Conservation (phyloP, 768 basidiomycete species). For the Tephrocybe sp. region DNA sequence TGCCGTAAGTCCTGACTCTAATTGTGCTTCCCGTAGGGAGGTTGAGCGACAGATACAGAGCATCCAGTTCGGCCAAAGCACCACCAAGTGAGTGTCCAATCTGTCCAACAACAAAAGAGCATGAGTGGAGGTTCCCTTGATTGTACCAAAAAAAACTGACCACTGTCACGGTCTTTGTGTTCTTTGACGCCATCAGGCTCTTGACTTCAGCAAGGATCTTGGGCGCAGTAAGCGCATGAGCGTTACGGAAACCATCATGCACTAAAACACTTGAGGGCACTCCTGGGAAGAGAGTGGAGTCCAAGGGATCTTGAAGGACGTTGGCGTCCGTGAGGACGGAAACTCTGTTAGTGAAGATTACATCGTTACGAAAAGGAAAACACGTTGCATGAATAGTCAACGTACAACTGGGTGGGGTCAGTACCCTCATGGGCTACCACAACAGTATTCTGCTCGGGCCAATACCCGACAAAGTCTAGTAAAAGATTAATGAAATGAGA, state of each 20-base stretch:
- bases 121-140: background rate
- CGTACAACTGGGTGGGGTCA: constrained; percentile 43
- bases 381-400: background rate
- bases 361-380: no score
- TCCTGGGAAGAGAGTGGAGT: constrained; percentile 54
- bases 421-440: constrained; percentile 66
- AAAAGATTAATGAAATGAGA: background rate
- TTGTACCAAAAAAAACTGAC: constrained; percentile 22
- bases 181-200: constrained; percentile 33
- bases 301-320: constrained; percentile 35
- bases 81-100: constrained; percentile 54
- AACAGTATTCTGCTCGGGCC: constrained; percentile 45
- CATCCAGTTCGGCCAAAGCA: constrained; percentile 50
- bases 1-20: constrained; percentile 45
- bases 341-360: constrained; percentile 33
- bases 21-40: constrained; percentile 39
- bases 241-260: constrained; percentile 53
- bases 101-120: constrained; percentile 18
- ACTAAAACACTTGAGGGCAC: constrained; percentile 39
- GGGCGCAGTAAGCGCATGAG: constrained; percentile 46
- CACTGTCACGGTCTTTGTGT: constrained; percentile 38
- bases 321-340: constrained; percentile 50
- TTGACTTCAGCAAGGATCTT: constrained; percentile 44
- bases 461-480: constrained; percentile 56
- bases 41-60: constrained; percentile 45